These are phyloP conservation scores for Bremia lactucae DNA, from an alignment of 352 stramenopile genomes.

Conservation along the genomic window DNA sequence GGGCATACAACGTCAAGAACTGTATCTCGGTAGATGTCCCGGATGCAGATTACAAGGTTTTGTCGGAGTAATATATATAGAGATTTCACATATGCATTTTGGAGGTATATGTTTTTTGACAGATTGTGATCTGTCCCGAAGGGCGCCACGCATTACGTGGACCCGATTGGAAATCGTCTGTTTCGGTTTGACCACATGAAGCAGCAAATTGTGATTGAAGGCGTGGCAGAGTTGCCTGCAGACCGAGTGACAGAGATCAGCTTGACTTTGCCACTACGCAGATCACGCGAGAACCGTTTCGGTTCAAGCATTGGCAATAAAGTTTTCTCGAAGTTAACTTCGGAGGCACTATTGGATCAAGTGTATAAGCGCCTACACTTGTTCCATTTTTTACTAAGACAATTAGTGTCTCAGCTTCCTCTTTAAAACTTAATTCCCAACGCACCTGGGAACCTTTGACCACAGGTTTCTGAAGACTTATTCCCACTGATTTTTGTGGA, in stretches of 20 bases:
- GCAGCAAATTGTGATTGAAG: conserved; percentile 38
- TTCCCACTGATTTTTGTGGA: no score
- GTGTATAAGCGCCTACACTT: no score
- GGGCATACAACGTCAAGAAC: conserved; percentile 75
- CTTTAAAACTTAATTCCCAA: no score
- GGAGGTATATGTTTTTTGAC: background rate
- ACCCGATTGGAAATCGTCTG: conserved; percentile 59
- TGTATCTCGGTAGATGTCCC: conserved; percentile 52
- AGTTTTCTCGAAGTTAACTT: conserved; percentile 1
- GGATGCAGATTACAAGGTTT: conserved; percentile 63
- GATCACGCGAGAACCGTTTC: conserved; percentile 67
- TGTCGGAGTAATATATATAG: background rate
- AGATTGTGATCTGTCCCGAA: conserved; percentile 77
- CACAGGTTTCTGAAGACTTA: no score
- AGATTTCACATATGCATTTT: background rate
- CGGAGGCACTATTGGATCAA: no score
- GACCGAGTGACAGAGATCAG: conserved; percentile 22
- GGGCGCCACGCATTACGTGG: conserved; percentile 66
- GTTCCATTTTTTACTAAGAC: no score
- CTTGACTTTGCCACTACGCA: no score
- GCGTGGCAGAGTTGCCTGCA: conserved; percentile 39
- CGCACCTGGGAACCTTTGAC: no score
- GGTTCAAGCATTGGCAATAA: no score
- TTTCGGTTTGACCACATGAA: conserved; percentile 85
- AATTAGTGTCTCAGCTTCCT: no score